Percentiles rank a stretch among this genome's conserved stretches.
Conservation (phyloP, 768 basidiomycete genomes). For the Termitomyces sp. region DNA sequence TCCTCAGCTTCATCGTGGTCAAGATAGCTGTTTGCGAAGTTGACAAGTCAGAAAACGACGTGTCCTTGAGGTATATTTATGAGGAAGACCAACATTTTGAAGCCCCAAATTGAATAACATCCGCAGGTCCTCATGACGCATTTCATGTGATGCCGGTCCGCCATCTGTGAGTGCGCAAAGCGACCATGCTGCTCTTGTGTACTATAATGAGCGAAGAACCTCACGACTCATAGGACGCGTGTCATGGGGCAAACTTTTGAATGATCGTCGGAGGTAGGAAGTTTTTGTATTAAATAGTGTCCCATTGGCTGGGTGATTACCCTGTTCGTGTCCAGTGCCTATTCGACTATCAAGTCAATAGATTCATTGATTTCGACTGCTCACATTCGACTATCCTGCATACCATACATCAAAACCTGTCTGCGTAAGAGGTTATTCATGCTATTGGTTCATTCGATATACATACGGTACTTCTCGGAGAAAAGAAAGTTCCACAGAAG, state of each 20-base stretch:
- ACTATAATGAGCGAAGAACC: constrained; percentile 2
- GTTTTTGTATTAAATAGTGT: neutral
- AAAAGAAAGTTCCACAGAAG: neutral
- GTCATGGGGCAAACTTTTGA: neutral
- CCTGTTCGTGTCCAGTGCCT: neutral
- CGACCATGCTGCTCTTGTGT: neutral
- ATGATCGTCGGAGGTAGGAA: neutral
- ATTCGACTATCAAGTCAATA: neutral
- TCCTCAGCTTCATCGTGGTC: constrained; percentile 1
- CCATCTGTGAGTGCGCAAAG: neutral
- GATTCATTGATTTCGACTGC: neutral
- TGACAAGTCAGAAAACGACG: neutral
- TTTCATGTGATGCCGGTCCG: constrained; percentile 7
- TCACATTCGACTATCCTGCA: neutral
- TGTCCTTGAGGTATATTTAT: constrained; percentile 1
- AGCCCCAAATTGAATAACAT: neutral
- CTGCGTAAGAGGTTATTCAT: neutral
- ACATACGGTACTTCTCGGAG: neutral
- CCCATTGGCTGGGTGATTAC: too few species aligned
- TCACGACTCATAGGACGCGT: neutral
- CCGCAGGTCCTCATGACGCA: constrained; percentile 2
- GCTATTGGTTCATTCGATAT: neutral
- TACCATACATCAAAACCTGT: neutral
- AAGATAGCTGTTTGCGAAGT: neutral
- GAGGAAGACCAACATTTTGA: neutral